These are phyloP conservation scores for Xylariaceae sp. DNA, from an alignment of 2,329 filamentous ascomycete species.

Conservation along the genomic window DNA sequence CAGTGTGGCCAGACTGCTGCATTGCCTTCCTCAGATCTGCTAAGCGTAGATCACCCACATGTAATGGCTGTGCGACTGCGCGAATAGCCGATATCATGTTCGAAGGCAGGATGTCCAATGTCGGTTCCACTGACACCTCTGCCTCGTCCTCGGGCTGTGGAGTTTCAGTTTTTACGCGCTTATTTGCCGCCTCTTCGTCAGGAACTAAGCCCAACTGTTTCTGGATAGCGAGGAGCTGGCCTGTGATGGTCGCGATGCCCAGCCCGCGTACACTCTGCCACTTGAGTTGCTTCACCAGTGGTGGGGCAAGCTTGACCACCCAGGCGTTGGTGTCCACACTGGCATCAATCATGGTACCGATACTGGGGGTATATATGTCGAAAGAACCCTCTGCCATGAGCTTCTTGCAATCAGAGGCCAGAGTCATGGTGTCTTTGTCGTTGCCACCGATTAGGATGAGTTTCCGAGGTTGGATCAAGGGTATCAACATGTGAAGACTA, in stretches of 20 bases:
- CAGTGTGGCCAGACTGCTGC: constrained; percentile 75
- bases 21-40: constrained; percentile 84
- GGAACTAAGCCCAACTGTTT: constrained; percentile 44
- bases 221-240: constrained; percentile 49
- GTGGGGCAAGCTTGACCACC: constrained; percentile 85
- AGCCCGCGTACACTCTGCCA: constrained; percentile 93
- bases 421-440: constrained; percentile 68
- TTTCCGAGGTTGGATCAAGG: constrained; percentile 89
- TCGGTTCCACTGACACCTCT: constrained; percentile 37
- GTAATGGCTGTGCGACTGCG: constrained; percentile 78
- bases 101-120: constrained; percentile 51
- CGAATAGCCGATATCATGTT: constrained; percentile 68
- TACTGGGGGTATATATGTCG: constrained; percentile 75
- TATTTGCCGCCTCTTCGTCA: constrained; percentile 43
- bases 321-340: constrained; percentile 98
- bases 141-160: constrained; percentile 15
- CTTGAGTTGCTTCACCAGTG: constrained; percentile 78
- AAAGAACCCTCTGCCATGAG: constrained; percentile 54
- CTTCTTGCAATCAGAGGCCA: constrained; percentile 77
- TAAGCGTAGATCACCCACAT: constrained; percentile 88
- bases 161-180: constrained; percentile 46
- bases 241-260: constrained; percentile 89
- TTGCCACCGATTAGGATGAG: constrained; percentile 86
- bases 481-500: constrained; percentile 90
- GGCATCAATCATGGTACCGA: constrained; percentile 75